These are phyloP conservation scores for Orobanche coerulescens DNA, from an alignment of 257 asterid species.

Conservation along the genomic window DNA sequence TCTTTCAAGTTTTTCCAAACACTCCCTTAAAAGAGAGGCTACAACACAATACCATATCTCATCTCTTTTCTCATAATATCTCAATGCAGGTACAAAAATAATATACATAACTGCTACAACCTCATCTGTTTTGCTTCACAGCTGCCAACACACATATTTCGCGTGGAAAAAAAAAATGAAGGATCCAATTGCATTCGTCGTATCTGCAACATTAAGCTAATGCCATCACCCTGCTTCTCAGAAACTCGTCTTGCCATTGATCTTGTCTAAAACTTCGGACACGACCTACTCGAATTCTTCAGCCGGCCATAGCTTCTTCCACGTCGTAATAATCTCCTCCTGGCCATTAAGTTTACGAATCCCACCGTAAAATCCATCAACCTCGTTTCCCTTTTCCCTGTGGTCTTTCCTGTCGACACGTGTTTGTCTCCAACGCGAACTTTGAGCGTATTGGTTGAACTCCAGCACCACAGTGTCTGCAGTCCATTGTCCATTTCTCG, in stretches of 20 bases:
- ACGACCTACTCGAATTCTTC: constrained; percentile 49
- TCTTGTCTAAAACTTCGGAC: background rate
- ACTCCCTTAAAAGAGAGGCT: background rate
- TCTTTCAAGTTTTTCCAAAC: background rate
- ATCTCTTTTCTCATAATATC: too few species aligned
- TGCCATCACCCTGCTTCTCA: background rate
- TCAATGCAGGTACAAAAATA: constrained; percentile 18
- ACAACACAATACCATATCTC: background rate
- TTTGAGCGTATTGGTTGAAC: constrained; percentile 74
- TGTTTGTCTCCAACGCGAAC: constrained; percentile 75
- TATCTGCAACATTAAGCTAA: background rate
- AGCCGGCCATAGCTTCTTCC: constrained; percentile 69
- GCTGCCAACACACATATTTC: background rate
- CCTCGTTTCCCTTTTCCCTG: constrained; percentile 68
- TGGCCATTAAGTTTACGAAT: constrained; percentile 38
- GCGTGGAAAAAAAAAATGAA: background rate
- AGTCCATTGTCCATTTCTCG: constrained; percentile 21
- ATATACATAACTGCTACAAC: constrained; percentile 12
- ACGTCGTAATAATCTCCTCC: constrained; percentile 49
- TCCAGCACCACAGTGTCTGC: constrained; percentile 60
- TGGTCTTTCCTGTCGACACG: constrained; percentile 54
- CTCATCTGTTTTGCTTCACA: background rate
- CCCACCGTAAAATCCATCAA: constrained; percentile 75
- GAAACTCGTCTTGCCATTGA: background rate
- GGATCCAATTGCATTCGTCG: background rate